Evolutionary conservation across 2,329 filamentous ascomycete genomes (phyloP).

Genomic region (Seiridium cupressi): DNA sequence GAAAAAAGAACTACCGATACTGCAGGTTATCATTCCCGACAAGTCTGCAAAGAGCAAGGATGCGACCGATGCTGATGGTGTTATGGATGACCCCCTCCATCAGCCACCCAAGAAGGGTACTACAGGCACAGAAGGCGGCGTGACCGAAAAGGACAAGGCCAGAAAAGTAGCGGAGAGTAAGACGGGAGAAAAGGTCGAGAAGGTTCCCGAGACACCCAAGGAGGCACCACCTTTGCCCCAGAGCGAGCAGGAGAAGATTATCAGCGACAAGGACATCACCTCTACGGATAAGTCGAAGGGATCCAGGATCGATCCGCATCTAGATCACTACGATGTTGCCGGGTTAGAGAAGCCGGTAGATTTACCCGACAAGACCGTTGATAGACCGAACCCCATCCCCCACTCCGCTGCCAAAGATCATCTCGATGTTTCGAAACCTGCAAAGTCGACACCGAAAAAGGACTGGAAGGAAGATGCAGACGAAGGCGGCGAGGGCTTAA

Average conservation of each 20-base stretch:
- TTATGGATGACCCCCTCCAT: slow-evolving; percentile 88
- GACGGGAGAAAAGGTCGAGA: slow-evolving; percentile 65
- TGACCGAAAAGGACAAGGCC: slow-evolving; percentile 82
- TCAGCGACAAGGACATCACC: slow-evolving; percentile 37
- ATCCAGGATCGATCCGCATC: slow-evolving; percentile 21
- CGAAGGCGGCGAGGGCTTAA: slow-evolving; percentile 56
- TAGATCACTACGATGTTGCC: slow-evolving; percentile 34
- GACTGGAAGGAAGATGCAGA: slow-evolving; percentile 35
- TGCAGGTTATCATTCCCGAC: slow-evolving; percentile 51
- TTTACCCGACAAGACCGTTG: slow-evolving; percentile 75
- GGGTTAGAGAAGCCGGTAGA: slow-evolving; percentile 76
- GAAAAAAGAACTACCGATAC: slow-evolving; percentile 37
- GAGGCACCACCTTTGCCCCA: slow-evolving; percentile 80
- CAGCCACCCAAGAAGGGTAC: slow-evolving; percentile 78
- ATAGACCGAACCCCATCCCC: slow-evolving; percentile 69
- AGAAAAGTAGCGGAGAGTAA: slow-evolving; percentile 65
- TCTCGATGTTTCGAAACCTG: slow-evolving; percentile 49
- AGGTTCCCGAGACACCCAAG: slow-evolving; percentile 80
- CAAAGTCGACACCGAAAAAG: slow-evolving; percentile 27
- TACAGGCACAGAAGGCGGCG: slow-evolving; percentile 83
- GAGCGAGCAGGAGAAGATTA: slow-evolving; percentile 72
- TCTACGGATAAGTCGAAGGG: slow-evolving; percentile 40
- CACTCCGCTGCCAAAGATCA: slow-evolving; percentile 65
- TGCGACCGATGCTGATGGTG: slow-evolving; percentile 71
- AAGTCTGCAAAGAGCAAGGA: slow-evolving; percentile 54